Evolutionary conservation across 139 green algal genomes (phyloP), one percentile per base, ranked within the genome.

Genomic region (Bryopsis sp.): DNA sequence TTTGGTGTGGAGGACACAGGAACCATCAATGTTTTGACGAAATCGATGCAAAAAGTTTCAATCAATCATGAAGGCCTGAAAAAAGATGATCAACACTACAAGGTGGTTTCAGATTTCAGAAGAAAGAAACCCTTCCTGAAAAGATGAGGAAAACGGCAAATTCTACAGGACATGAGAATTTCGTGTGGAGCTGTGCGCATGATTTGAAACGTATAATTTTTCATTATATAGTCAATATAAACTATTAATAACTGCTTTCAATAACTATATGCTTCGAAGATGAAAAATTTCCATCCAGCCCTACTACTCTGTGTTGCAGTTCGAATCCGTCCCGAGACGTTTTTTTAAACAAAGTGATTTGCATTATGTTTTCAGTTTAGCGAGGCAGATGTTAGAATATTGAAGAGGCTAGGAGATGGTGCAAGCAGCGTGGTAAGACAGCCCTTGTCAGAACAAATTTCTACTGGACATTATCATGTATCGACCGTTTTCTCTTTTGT

Each of bases 361-460:
- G 11, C 32, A 64, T 47, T 8, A 32, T 58, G 15, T 34, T 15
- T 50, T 36, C 77, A 93, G 86, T 86, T 95, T 11, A 85, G 76
- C 3, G 85, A 95, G 59, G 77, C 79, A 2, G 88, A 95, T 59
- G 81, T 95, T 19, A 58, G 71, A 7, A 79, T 94, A 8, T 47
- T 94, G n/a, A 84, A 83, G 34, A 75, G 74, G 34, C 73, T 92
- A 4, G 86, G 86, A 1, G 62, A 74, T 22, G 86, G 86, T 29
- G 86, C 86, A 2, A 89, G 87, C 73, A 81, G 78, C 26, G 64
- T 86, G 64, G 83, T 84, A 35, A 66, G 68, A 71, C 48, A 1
- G 59, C 59, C n/a, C n/a, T n/a, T n/a, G n/a, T n/a, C n/a, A n/a
- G n/a, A n/a, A n/a, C n/a, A n/a, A n/a, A n/a, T n/a, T n/a, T n/a